Base-by-base conservation (phyloP, 805 yeast genomes). In the Candida nitratophila region DNA sequence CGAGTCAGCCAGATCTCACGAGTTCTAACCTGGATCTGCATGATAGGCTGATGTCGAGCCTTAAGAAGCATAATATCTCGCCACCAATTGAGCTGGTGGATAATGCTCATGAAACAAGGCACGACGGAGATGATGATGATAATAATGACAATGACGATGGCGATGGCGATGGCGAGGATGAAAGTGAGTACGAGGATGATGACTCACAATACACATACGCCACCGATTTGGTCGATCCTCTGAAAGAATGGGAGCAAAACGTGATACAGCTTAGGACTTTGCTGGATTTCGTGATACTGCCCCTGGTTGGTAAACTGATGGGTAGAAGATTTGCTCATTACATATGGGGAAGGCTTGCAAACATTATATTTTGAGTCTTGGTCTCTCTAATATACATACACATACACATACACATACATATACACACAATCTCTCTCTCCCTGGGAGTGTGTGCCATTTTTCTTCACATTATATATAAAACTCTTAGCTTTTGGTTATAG, bases 211-310 rank as follows among this genome's bases (percentile, higher is more conserved):
- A 63, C 46, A 63, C 65, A 3, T 63, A 61, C 44, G 59, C 57
- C 31, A 56, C 67, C 1, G 21, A 57, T 12, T 42, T 60, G 20
- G 40, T 48, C 12, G 48, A 76, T 31, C 82, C 86, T 1, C 85
- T 81, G 52, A 71, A 77, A 50, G 87, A 83, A 53, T 83, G 89
- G 89, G 85, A 83, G 42, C 85, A 80, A 52, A 79, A 83, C 31
- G 48, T 83, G 40, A 64, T 65, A 38, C 89, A 83, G 58, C 56
- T 84, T 44, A 70, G 69, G 34, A 74, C 75, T n/a, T 68, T 82
- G 31, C 60, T 81, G 30, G 76, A 74, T 44, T 70, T 79, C 60
- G 77, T 84, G 14, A 53, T 83, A 31, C 64, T 83, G 42, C 93
- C 93, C 2, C 55, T 83, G 46, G 52, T 81, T 17, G 90, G 90